Base-by-base conservation (phyloP, 1,139 yeast species). In the Pneumocystis canis region DNA sequence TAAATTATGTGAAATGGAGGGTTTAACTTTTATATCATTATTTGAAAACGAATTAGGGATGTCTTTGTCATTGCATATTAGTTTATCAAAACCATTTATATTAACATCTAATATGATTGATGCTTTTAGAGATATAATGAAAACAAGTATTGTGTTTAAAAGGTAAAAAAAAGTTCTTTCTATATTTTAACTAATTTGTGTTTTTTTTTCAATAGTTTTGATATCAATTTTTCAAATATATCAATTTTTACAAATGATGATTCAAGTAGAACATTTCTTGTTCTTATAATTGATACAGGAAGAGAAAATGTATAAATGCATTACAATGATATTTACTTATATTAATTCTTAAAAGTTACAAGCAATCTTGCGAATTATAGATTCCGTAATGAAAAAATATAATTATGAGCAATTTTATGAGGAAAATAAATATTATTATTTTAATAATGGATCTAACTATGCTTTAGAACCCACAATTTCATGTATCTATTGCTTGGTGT, bases 1-100 rank as follows among this genome's bases (percentile, higher is more conserved):
- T 59, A 20, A 63, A 63, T 28, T n/a, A 30, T 39, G 11, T 64
- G n/a, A 31, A 59, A 5, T 63, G 61, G 41, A 39, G 28, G 54
- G 58, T 0, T 11, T 28, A 18, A 11, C 14, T 9, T 31, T 35
- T 28, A 31, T 11, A 9, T 57, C 47, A 20, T 20, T 37, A 9
- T 11, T 35, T n/a, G 47, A 57, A 28, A 18, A 57, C 11, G 47
- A 57, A 20, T 25, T 57, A 14, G 47, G 30, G 5, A 39, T 57
- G 16, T 25, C 30, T 25, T 39, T 57, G 3, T n/a, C 40, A 14
- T 11, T 35, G 11, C 47, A 35, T 39, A 4, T 37, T 18, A 37
- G 59, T 57, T 18, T 35, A 18, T 39, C 40, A 11, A 37, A 14
- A 4, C 31, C 59, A 18, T 25, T 37, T 39, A 39, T 39, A 35